These are phyloP conservation scores for Gastrodia elata DNA, from an alignment of 106 monocot genomes.

Conservation along the genomic window DNA sequence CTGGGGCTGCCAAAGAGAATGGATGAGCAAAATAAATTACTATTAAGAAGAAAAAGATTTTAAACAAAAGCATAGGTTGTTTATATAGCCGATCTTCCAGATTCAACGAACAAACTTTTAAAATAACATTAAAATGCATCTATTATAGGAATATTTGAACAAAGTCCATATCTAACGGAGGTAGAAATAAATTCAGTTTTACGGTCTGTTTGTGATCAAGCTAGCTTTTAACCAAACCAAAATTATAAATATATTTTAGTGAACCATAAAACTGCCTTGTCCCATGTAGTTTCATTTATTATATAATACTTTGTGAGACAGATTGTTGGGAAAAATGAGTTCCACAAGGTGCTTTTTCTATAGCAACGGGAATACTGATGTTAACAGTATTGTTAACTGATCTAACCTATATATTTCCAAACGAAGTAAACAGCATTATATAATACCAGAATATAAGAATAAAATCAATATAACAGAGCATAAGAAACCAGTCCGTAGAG, in stretches of 20 bases:
- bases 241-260: neutral
- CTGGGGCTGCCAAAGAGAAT: slow-evolving; percentile 46
- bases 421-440: neutral
- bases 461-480: neutral
- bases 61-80: neutral
- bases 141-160: neutral
- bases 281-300: neutral
- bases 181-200: neutral
- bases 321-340: neutral
- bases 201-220: neutral
- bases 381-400: neutral
- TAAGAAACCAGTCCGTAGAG: neutral
- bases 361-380: neutral
- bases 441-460: neutral
- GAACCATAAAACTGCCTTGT: neutral
- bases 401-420: neutral
- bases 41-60: neutral
- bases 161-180: neutral
- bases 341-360: neutral
- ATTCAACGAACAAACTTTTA: neutral
- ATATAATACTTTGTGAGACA: neutral
- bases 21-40: neutral
- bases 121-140: neutral
- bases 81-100: neutral
- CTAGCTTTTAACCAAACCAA: neutral